Evolutionary conservation across 768 basidiomycete species (phyloP).

Genomic region (Phanerochaete carnosa): DNA sequence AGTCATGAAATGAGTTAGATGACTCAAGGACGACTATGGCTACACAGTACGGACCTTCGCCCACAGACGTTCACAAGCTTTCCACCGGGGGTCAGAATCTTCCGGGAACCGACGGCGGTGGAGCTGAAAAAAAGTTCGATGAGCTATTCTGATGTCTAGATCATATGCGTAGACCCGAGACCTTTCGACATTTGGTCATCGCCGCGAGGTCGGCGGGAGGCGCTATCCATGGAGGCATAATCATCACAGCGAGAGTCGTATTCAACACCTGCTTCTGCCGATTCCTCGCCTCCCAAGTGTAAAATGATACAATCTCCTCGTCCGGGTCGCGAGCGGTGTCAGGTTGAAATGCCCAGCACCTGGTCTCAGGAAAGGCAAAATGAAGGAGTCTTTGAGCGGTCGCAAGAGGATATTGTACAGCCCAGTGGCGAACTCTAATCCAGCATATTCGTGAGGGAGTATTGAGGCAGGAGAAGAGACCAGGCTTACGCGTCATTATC

Average conservation of each 20-base stretch:
- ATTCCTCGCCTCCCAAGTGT: slow-evolving; percentile 10
- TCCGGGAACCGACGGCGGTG: neutral
- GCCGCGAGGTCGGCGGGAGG: slow-evolving; percentile 30
- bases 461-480: neutral
- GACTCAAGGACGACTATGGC: no score
- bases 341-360: slow-evolving; percentile 26
- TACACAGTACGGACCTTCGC: slow-evolving; percentile 21
- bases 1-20: neutral
- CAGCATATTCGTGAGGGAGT: neutral
- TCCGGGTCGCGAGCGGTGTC: neutral
- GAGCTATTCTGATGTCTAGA: no score
- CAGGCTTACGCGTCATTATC: neutral
- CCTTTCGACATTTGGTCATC: slow-evolving; percentile 22
- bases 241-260: slow-evolving; percentile 26
- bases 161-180: slow-evolving; percentile 4
- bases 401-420: slow-evolving; percentile 48
- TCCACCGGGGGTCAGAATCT: neutral
- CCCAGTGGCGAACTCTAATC: slow-evolving; percentile 41
- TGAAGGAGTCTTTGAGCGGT: slow-evolving; percentile 43
- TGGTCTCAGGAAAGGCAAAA: slow-evolving; percentile 26
- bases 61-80: slow-evolving; percentile 1
- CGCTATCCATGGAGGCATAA: slow-evolving; percentile 40
- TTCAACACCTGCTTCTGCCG: neutral
- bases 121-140: neutral
- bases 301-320: slow-evolving; percentile 2